Base-by-base conservation (phyloP, 495 filamentous ascomycete species). In the Podospora pseudocomata region DNA sequence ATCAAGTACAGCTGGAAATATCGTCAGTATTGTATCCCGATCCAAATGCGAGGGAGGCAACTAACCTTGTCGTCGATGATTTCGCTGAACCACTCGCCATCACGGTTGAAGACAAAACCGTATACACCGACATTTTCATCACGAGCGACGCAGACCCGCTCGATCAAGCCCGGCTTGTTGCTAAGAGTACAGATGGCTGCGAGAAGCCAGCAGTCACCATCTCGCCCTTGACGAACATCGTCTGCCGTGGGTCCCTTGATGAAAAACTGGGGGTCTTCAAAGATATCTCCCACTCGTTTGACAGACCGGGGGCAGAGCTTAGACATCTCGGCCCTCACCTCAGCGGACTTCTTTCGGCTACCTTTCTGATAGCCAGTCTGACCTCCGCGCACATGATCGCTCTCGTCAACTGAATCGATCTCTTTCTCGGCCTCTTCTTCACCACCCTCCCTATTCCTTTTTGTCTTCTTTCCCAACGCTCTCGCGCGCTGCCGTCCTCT, bases 191-290 rank as follows among this genome's bases (percentile, higher is more conserved):
- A 92, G 60, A 98, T 76, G 11, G 92, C 94, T 27, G 93, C 90
- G 82, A 97, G 86, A 64, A 97, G 84, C 93, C 94, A 97, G 77
- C 94, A 97, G 75, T 97, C 93, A 2, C 94, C 94, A 71, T 90
- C 89, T 59, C 86, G 82, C 2, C 90, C 90, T 74, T 94, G 90
- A 23, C 90, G 87, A 20, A 96, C 88, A 79, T 95, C 91, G 67
- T 89, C 92, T 18, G 94, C 91, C 18, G 87, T 90, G 6, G 92
- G 89, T 2, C 91, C 93, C 70, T 95, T 91, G 70, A 93, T 86
- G 72, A 86, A 96, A 76, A 97, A 97, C 73, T 89, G 84, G 11
- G 94, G 94, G 0, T 89, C 84, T 23, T 96, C 92, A 74, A 97
- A 97, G 65, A 97, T 91, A 72, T 97, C 92, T 76, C 88, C 74